phyloP scores from a whole-genome alignment of 148 eudicot species.

The Chenopodium quinoa region DNA sequence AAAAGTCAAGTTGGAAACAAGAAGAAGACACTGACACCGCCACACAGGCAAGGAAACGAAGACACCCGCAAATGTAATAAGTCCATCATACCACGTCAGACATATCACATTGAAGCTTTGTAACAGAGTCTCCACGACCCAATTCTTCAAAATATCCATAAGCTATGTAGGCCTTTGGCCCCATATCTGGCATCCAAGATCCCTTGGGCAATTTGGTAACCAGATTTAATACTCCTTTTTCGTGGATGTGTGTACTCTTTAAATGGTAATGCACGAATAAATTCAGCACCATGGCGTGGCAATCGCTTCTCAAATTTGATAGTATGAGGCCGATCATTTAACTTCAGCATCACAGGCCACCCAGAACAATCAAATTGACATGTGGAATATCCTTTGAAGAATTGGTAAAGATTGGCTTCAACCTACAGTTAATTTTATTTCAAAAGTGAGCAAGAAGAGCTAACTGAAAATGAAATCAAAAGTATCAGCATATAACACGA shows the following conservation, averaged over 20 bases:
- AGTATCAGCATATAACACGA: not conserved
- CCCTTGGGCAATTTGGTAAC: constrained; percentile 41
- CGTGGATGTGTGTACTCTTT: constrained; percentile 65
- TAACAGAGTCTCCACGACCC: constrained; percentile 74
- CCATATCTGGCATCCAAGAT: constrained; percentile 51
- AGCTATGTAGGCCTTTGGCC: constrained; percentile 71
- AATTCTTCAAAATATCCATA: constrained; percentile 66
- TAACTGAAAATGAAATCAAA: not conserved
- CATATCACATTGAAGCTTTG: constrained; percentile 63
- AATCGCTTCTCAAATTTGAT: constrained; percentile 51
- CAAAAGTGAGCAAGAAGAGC: not conserved
- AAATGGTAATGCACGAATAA: constrained; percentile 60
- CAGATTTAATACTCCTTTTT: constrained; percentile 47
- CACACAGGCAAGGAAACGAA: too few relatives aligned
- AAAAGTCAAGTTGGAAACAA: not conserved
- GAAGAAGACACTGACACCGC: too few relatives aligned
- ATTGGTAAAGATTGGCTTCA: constrained; percentile 48
- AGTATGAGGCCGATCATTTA: constrained; percentile 69
- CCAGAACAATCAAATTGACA: constrained; percentile 19
- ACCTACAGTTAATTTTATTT: constrained; percentile 29
- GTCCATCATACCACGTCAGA: constrained; percentile 56
- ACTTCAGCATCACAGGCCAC: constrained; percentile 64
- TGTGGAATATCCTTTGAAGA: constrained; percentile 47
- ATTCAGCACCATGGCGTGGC: constrained; percentile 66
- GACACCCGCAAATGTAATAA: too few relatives aligned